Conservation (phyloP, 2,329 filamentous ascomycete species). For the Fusarium heterosporum region DNA sequence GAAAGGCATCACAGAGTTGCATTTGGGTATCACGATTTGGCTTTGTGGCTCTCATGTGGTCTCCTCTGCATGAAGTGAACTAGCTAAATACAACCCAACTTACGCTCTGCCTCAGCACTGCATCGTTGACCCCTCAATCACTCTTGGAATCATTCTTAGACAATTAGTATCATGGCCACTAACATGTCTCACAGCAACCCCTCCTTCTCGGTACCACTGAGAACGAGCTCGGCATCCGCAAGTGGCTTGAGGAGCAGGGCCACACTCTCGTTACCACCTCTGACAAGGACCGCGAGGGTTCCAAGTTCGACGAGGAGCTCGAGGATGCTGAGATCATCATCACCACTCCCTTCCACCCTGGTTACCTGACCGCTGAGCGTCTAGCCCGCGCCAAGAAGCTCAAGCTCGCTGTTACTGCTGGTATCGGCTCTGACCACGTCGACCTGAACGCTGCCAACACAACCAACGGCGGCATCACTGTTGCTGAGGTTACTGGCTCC, state of each 20-base stretch:
- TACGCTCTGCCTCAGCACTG: conserved; percentile 20
- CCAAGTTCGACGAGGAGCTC: conserved; percentile 93
- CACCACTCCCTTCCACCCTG: conserved; percentile 98
- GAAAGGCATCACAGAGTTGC: conserved; percentile 16
- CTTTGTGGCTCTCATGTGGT: conserved; percentile 24
- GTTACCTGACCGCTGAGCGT: conserved; percentile 96
- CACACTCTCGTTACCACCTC: conserved; percentile 97
- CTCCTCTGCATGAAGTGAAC: conserved; percentile 24
- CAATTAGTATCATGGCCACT: conserved; percentile 34
- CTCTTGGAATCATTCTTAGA: conserved; percentile 3
- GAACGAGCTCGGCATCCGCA: conserved; percentile 96
- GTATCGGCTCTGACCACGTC: conserved; percentile 98
- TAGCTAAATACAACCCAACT: conserved; percentile 33
- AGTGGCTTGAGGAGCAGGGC: conserved; percentile 97
- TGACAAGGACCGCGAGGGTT: conserved; percentile 95
- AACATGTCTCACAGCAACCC: conserved; percentile 66
- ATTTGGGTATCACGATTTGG: conserved; percentile 20
- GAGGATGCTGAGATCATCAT: conserved; percentile 99
- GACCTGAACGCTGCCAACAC: conserved; percentile 97
- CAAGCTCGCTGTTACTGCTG: conserved; percentile 95
- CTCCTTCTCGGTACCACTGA: conserved; percentile 93
- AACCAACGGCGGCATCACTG: conserved; percentile 97
- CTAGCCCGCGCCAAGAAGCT: conserved; percentile 98
- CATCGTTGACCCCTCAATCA: conserved; percentile 15
- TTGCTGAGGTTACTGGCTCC: conserved; percentile 96